Conservation (phyloP, 2,329 filamentous ascomycete genomes). For the Aureobasidium lini region DNA sequence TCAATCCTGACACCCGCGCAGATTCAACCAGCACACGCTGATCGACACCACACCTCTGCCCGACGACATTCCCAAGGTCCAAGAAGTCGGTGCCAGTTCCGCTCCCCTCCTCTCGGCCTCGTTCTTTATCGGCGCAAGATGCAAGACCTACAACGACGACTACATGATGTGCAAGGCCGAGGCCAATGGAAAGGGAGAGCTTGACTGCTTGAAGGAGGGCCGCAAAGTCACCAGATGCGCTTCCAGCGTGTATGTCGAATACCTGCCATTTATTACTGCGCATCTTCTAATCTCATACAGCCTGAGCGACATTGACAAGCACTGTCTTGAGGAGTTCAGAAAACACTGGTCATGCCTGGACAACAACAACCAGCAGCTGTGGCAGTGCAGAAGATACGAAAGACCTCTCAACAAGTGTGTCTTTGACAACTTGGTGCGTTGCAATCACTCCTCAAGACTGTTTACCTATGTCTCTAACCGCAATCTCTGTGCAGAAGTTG, state of each 20-base stretch:
- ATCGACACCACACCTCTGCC: slow-evolving; percentile 95
- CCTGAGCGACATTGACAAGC: slow-evolving; percentile 90
- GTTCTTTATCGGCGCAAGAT: slow-evolving; percentile 95
- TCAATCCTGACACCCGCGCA: slow-evolving; percentile 34
- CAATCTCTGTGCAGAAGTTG: slow-evolving; percentile 34
- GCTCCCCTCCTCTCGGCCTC: slow-evolving; percentile 85
- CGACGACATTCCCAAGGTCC: slow-evolving; percentile 81
- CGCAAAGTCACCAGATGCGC: slow-evolving; percentile 95
- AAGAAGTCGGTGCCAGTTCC: slow-evolving; percentile 87
- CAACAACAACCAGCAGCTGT: slow-evolving; percentile 95
- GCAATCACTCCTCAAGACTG: not conserved
- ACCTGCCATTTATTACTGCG: not conserved
- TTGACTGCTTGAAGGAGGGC: slow-evolving; percentile 93
- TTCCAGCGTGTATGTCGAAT: slow-evolving; percentile 73
- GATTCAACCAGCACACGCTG: slow-evolving; percentile 90
- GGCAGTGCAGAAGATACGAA: slow-evolving; percentile 85
- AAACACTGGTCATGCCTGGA: slow-evolving; percentile 94
- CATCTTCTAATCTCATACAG: slow-evolving; percentile 38
- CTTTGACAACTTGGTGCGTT: slow-evolving; percentile 83
- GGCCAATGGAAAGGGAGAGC: slow-evolving; percentile 80
- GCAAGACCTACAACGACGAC: slow-evolving; percentile 94
- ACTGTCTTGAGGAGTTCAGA: slow-evolving; percentile 85
- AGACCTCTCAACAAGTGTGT: slow-evolving; percentile 91
- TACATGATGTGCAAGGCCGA: slow-evolving; percentile 99
- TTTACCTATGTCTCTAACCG: not conserved